These are phyloP conservation scores for Epichloe festucae DNA, from an alignment of 2,329 filamentous ascomycete species.

Conservation along the genomic window DNA sequence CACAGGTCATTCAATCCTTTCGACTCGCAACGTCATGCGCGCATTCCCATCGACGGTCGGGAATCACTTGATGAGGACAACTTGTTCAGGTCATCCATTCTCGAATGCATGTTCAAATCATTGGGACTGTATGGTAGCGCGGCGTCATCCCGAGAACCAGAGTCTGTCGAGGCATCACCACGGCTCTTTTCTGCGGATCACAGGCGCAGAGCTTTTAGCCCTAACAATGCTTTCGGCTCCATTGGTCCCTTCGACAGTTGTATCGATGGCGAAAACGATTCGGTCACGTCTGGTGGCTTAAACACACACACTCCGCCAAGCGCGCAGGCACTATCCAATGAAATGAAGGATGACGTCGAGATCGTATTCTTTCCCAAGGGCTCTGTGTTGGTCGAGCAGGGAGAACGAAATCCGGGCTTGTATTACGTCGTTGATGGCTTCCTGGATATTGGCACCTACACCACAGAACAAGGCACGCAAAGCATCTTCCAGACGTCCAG, in stretches of 20 bases:
- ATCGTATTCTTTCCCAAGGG: slow-evolving; percentile 96
- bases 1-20: slow-evolving; percentile 45
- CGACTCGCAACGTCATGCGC: slow-evolving; percentile 34
- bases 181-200: slow-evolving; percentile 74
- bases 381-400: slow-evolving; percentile 88
- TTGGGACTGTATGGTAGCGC: slow-evolving; percentile 66
- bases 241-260: slow-evolving; percentile 71
- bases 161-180: slow-evolving; percentile 77
- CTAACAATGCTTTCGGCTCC: slow-evolving; percentile 68
- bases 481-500: slow-evolving; percentile 20
- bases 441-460: slow-evolving; percentile 77
- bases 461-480: slow-evolving; percentile 15
- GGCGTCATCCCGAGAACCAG: slow-evolving; percentile 49
- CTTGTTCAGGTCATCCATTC: slow-evolving; percentile 75
- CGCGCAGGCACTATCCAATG: slow-evolving; percentile 54
- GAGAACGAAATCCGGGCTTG: slow-evolving; percentile 87
- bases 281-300: slow-evolving; percentile 58
- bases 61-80: slow-evolving; percentile 81
- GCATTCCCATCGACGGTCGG: slow-evolving; percentile 50
- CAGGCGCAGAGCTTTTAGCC: slow-evolving; percentile 56
- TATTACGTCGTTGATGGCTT: slow-evolving; percentile 99
- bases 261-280: slow-evolving; percentile 75
- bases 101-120: slow-evolving; percentile 92
- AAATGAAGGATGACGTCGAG: slow-evolving; percentile 84
- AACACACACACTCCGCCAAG: slow-evolving; percentile 49